A percentile compares a stretch with the other conserved stretches of the same genome.
These are phyloP conservation scores for Pseudogymnoascus sp. DNA, from an alignment of 2,329 filamentous ascomycete genomes.

Conservation along the genomic window DNA sequence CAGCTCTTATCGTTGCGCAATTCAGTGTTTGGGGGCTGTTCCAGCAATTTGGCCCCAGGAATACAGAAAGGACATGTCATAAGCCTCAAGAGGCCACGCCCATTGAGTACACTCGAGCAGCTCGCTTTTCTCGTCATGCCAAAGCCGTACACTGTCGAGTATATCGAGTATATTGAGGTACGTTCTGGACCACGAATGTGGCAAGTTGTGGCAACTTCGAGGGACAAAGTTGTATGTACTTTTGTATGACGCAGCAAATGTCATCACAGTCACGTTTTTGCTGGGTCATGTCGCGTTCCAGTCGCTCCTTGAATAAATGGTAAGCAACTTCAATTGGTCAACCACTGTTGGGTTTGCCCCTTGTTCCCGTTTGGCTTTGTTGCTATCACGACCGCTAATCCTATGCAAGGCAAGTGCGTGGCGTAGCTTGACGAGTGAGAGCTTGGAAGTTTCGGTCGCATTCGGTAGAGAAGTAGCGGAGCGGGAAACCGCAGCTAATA, in stretches of 20 bases:
- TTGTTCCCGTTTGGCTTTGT: constrained; percentile 5
- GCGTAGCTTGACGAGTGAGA: constrained; percentile 14
- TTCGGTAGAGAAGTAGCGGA: constrained; percentile 9
- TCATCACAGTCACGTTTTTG: constrained; percentile 4
- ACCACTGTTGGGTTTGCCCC: constrained; percentile 4
- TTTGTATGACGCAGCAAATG: not conserved
- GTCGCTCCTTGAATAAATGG: not conserved
- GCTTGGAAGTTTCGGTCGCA: constrained; percentile 7
- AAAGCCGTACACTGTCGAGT: not conserved
- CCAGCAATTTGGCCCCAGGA: not conserved
- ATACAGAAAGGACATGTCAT: not conserved
- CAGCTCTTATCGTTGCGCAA: not conserved
- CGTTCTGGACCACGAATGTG: not conserved
- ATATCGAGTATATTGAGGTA: not conserved
- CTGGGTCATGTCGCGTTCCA: not conserved
- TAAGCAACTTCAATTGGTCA: not conserved
- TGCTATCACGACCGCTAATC: constrained; percentile 4
- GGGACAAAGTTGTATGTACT: not conserved
- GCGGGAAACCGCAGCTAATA: constrained; percentile 9
- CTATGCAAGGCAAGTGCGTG: constrained; percentile 18
- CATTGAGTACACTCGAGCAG: not conserved
- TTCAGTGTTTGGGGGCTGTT: not conserved
- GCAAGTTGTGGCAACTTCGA: not conserved
- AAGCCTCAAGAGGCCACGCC: not conserved
- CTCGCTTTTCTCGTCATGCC: not conserved